phyloP scores from a whole-genome alignment of 164 flowering plant species.

The Liriodendron chinense region DNA sequence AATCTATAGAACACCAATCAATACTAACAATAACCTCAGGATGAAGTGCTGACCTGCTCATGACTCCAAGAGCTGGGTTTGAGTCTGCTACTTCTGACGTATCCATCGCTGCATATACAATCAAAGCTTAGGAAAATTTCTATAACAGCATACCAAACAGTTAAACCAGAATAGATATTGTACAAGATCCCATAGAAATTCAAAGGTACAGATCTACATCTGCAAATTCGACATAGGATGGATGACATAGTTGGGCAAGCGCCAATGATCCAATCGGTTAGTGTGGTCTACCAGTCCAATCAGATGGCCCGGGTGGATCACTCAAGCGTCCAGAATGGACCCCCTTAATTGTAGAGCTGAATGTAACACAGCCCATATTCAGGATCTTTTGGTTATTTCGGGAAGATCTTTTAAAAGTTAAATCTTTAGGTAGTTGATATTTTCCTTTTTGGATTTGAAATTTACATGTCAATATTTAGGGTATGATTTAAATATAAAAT shows the following conservation, averaged over 20 bases:
- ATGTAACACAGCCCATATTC: too few species aligned
- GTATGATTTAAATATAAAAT: too few species aligned
- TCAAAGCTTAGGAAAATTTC: background rate
- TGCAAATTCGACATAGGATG: background rate
- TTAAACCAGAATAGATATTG: background rate
- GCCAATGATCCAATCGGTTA: too few species aligned
- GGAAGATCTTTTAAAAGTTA: too few species aligned
- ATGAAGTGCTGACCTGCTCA: constrained; percentile 20
- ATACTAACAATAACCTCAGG: background rate
- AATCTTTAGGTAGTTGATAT: too few species aligned
- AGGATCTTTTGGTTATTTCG: too few species aligned
- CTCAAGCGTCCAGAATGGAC: too few species aligned
- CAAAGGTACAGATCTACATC: background rate
- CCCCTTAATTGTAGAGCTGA: too few species aligned
- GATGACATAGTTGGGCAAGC: background rate
- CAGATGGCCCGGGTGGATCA: background rate
- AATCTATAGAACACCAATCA: background rate
- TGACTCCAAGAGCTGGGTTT: constrained; percentile 17
- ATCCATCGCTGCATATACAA: constrained; percentile 41
- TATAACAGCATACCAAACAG: background rate
- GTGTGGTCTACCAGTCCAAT: too few species aligned
- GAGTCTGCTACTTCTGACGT: constrained; percentile 30
- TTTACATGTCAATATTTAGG: too few species aligned
- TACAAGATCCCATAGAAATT: background rate
- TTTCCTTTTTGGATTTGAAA: too few species aligned